Evolutionary conservation across 805 yeast genomes (phyloP), one percentile per base, ranked within the genome.

Genomic region (Myxozyma mucilagina): DNA sequence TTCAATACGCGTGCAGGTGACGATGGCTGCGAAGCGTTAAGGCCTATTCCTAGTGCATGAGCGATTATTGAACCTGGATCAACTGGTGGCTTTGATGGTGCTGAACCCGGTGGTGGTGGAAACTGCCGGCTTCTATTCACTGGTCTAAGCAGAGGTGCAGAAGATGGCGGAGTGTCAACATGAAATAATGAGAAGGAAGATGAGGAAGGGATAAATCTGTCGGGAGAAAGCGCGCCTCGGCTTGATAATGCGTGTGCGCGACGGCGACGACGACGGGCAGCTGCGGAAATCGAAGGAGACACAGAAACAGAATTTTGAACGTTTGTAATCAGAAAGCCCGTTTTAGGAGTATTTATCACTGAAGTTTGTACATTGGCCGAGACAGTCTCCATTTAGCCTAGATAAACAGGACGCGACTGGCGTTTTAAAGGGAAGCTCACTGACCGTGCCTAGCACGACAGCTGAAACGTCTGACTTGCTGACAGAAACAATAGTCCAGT

Each of bases 171-270:
- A 11, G 60, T 36, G 5, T 61, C 65, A 24, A 59, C 49, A 35
- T 61, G 67, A 42, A 36, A 63, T 16, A 63, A 34, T 7, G 52
- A 51, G 4, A 53, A 49, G 1, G 67, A 57, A 4, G 66, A 63
- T 14, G 61, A 57, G 10, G 65, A 61, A 4, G 67, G 66, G 20
- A 63, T 63, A 36, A 63, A 63, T 42, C 67, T 32, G 45, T 63
- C 67, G 5, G 67, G 67, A 10, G 67, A 63, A 11, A 53, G 53
- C 18, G 61, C 61, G 16, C 59, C 59, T 35, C 55, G 59, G 29
- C 47, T 60, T 14, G 60, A 53, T n/a, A 57, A 47, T n/a, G 52
- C 42, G 11, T 53, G 49, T 20, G 38, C 51, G 20, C 63, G 50
- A 35, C 49, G 56, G 29, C 63, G 56, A 24, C 38, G 52, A 16